These are phyloP conservation scores for Amesomyces nigricolor DNA, from an alignment of 2,329 filamentous ascomycete genomes.

Conservation along the genomic window DNA sequence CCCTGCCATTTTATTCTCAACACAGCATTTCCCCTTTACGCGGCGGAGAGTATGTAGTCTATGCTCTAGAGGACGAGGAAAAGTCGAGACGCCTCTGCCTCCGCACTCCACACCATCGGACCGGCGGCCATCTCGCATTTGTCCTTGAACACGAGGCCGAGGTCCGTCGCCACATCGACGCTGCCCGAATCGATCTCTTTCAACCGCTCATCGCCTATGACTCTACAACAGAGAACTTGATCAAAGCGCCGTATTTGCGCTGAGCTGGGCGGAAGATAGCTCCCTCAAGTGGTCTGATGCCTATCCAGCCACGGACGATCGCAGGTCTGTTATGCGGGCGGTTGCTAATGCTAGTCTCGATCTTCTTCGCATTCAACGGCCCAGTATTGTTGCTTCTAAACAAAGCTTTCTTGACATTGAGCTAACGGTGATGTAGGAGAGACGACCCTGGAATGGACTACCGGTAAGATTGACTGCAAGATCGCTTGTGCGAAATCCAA, in stretches of 20 bases:
- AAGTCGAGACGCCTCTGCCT: slow-evolving; percentile 6
- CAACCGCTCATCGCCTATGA: slow-evolving; percentile 5
- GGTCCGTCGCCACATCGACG: slow-evolving; percentile 1
- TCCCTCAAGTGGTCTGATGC: slow-evolving; percentile 4
- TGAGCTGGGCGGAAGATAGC: slow-evolving; percentile 1
- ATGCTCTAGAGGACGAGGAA: slow-evolving; percentile 8
- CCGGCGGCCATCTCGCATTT: not conserved
- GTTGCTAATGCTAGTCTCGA: slow-evolving; percentile 1
- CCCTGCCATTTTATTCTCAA: slow-evolving; percentile 7
- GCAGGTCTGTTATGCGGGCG: not conserved
- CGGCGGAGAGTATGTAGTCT: slow-evolving; percentile 2
- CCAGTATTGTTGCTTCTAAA: not conserved
- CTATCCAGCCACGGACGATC: not conserved
- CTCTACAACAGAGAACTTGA: slow-evolving; percentile 5
- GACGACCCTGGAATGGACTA: slow-evolving; percentile 2
- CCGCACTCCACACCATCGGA: slow-evolving; percentile 4
- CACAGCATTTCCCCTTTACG: not conserved
- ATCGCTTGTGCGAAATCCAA: slow-evolving; percentile 1
- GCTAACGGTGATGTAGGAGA: slow-evolving; percentile 1
- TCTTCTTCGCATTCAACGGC: slow-evolving; percentile 1
- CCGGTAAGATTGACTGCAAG: slow-evolving; percentile 7
- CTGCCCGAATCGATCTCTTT: slow-evolving; percentile 4
- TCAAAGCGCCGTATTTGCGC: slow-evolving; percentile 4
- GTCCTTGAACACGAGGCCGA: not conserved
- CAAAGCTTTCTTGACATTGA: not conserved